Base-by-base conservation (phyloP, 768 basidiomycete genomes). In the Leccinum obscurum region DNA sequence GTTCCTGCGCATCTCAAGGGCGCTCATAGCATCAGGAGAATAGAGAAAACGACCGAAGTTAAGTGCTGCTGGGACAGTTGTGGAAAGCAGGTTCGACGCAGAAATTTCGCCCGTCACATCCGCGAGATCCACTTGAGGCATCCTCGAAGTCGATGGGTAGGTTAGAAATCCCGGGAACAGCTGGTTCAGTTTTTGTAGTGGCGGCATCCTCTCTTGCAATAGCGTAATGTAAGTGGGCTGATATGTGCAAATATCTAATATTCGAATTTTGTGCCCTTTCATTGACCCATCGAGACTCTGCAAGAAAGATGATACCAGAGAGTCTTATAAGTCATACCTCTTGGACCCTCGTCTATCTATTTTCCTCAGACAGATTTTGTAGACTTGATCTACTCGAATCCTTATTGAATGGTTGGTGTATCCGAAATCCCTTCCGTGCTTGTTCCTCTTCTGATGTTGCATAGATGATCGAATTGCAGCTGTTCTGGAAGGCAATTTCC, bases 51-150 rank as follows among this genome's bases (percentile, higher is more conserved):
- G 0, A 0, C 1, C 3, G 9, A 2, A n/a, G 1, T 53, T 0
- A 0, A 0, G 0, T 67, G 66, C 10, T 0, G 3, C 0, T 68
- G 63, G 66, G 1, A 6, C 0, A 55, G 35, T 0, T 66, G 63
- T 51, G 0, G 0, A 4, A 35, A 28, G n/a, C 0, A 0, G 0
- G 3, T 56, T 32, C 0, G 0, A 17, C 41, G 30, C 11, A 62
- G 65, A 1, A 66, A 60, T n/a, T 56, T 65, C 3, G 8, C 1
- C 3, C 60, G 67, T 3, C 67, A 67, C 2, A 4, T 58, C 5
- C 7, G 11, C 0, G 67, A 68, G 2, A 0, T 0, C 0, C 67
- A 67, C 10, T 11, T 66, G 10, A 15, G 17, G 2, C 60, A 66
- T 24, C 37, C 15, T 2, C 59, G 66, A 44, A 6, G 0, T 1